Percentiles rank a stretch among this genome's conserved stretches.
Evolutionary conservation across 176 grass and related monocot genomes (phyloP).

Genomic region (Avena insularis): DNA sequence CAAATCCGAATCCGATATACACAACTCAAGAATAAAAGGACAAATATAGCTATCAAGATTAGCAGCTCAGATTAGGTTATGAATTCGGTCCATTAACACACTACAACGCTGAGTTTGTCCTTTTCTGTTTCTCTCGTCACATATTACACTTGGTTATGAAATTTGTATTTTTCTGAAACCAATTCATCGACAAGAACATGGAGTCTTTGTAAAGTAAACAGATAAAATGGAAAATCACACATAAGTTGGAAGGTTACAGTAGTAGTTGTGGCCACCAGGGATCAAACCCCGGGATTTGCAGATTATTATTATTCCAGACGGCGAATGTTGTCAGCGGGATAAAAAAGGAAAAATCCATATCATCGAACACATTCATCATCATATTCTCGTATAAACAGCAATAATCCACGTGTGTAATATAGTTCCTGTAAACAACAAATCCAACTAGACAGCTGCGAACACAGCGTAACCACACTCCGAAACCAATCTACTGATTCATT

Average conservation of each 20-base stretch:
- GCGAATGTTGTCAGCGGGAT: background rate
- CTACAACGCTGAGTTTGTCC: too few relatives aligned
- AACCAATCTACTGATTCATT: constrained; percentile 3
- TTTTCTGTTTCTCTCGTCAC: too few relatives aligned
- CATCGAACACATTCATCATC: constrained; percentile 31
- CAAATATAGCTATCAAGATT: too few relatives aligned
- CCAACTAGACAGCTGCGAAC: constrained; percentile 23
- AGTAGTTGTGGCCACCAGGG: background rate
- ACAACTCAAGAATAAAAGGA: too few relatives aligned
- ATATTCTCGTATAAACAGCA: constrained; percentile 44
- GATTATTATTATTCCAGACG: too few relatives aligned
- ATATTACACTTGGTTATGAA: too few relatives aligned
- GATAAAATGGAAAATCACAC: background rate
- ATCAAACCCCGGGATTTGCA: background rate
- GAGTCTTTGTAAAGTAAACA: background rate
- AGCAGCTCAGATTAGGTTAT: too few relatives aligned
- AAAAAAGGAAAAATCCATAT: background rate
- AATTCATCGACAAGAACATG: background rate
- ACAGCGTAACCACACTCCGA: constrained; percentile 39
- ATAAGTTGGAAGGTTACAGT: background rate
- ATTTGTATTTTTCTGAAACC: background rate
- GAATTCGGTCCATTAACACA: too few relatives aligned
- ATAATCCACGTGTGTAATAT: constrained; percentile 39
- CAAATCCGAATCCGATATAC: too few relatives aligned
- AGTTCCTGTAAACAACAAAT: constrained; percentile 21